phyloP scores from a whole-genome alignment of 306 rosid species.

The Ceratonia siliqua region DNA sequence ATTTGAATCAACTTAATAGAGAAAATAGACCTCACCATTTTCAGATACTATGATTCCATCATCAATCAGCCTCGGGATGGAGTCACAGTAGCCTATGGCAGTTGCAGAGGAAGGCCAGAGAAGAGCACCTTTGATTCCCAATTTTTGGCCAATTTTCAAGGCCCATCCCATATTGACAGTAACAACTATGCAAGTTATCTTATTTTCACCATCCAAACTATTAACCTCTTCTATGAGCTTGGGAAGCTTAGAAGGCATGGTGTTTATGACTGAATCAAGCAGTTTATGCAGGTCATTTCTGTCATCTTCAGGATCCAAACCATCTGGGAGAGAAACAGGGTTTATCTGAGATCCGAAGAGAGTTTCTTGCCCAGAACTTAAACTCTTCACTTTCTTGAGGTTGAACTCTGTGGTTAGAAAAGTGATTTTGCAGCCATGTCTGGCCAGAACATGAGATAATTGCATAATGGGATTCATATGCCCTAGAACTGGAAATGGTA shows the following conservation, averaged over 20 bases:
- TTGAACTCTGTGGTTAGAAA: constrained; percentile 45
- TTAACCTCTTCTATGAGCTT: constrained; percentile 45
- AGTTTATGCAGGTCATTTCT: constrained; percentile 33
- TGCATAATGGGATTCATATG: constrained; percentile 47
- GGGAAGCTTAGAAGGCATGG: constrained; percentile 48
- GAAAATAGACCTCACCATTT: constrained; percentile 16
- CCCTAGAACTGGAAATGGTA: constrained; percentile 46
- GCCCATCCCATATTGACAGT: constrained; percentile 55
- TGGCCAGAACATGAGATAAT: constrained; percentile 31
- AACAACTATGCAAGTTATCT: constrained; percentile 44
- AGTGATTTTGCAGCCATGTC: constrained; percentile 49
- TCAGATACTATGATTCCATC: constrained; percentile 40
- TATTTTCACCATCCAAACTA: constrained; percentile 18
- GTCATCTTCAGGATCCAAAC: constrained; percentile 51
- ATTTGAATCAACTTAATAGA: neutral
- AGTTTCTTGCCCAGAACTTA: neutral
- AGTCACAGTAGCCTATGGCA: neutral
- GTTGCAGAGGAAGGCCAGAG: constrained; percentile 56
- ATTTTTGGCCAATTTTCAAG: constrained; percentile 35
- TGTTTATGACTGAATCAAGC: constrained; percentile 25
- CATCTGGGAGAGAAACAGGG: constrained; percentile 56
- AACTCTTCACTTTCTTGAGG: neutral
- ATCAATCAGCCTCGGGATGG: constrained; percentile 37
- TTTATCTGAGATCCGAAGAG: constrained; percentile 23
- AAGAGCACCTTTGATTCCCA: constrained; percentile 50